A percentile compares a stretch with the other conserved stretches of the same genome.
phyloP scores from a whole-genome alignment of 345 rosid species.

The Clausena lansium region DNA sequence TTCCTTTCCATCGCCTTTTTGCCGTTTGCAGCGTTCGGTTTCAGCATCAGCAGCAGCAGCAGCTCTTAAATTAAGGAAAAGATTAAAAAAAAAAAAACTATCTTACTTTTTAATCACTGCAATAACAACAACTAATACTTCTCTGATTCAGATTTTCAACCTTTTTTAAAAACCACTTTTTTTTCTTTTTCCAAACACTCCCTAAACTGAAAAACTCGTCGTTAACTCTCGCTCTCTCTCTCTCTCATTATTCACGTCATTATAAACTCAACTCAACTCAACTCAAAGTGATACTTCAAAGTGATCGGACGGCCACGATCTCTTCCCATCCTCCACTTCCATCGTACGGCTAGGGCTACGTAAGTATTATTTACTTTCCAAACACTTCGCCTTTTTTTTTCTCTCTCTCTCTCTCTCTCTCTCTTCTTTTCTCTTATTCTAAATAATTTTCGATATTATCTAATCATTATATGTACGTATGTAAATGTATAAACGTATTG shows the following conservation, averaged over 20 bases:
- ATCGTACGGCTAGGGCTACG: conserved; percentile 44
- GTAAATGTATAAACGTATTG: not conserved
- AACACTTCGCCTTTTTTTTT: too few relatives aligned
- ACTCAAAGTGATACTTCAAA: too few relatives aligned
- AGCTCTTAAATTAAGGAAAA: too few relatives aligned
- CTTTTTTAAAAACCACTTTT: not conserved
- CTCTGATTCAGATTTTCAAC: conserved; percentile 1
- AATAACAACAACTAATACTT: not conserved
- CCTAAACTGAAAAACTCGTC: not conserved
- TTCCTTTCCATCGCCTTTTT: conserved; percentile 5
- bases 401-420: not conserved
- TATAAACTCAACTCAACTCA: too few relatives aligned
- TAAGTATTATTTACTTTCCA: conserved; percentile 14
- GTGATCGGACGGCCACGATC: conserved; percentile 43
- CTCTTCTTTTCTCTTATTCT: not conserved
- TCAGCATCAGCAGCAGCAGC: conserved; percentile 12
- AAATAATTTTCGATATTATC: not conserved
- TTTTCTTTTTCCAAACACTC: not conserved
- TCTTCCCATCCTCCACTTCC: conserved; percentile 20
- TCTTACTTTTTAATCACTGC: too few relatives aligned
- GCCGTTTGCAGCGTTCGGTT: conserved; percentile 17
- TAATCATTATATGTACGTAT: not conserved
- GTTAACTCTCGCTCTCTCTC: conserved; percentile 1
- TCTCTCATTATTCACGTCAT: not conserved
- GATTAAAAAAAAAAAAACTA: too few relatives aligned